Base-by-base conservation (phyloP, 257 asterid genomes). In the Lithospermum erythrorhizon region DNA sequence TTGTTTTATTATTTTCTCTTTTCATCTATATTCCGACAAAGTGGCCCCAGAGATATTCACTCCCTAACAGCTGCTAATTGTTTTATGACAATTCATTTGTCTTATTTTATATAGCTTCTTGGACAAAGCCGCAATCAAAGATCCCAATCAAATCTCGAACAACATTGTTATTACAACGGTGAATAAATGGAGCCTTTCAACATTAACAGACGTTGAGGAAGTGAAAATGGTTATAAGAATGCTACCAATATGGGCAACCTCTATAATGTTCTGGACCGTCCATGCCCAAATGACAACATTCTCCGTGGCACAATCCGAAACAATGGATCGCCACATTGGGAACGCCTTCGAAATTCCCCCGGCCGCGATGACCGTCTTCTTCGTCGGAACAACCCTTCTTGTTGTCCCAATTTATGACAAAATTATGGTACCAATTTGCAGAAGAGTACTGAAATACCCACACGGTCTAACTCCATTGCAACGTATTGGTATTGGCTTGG, bases 231-330 rank as follows among this genome's bases (percentile, higher is more conserved):
- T 90, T 41, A 61, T 85, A 0, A 56, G 95, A 61, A 85, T 90
- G 95, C 54, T 90, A 16, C 96, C 97, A 6, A 80, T 82, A 32
- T 90, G 96, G 97, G 97, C 94, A 65, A 90, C 96, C 3, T 84
- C 97, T 0, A 68, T 90, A 0, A 73, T 87, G 83, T 87, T 87
- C 47, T 90, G 97, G 97, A 81, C 90, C 0, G 75, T 83, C 14
- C 83, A 83, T 41, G 97, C 97, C n/a, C 97, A 90, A 67, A 87
- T 87, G 96, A 76, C 87, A n/a, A 90, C 97, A 25, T 85, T 87
- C 63, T 85, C 95, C 0, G 97, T 87, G 18, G 77, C 93, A 22
- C 97, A 90, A 74, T 93, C 97, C 7, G 69, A 90, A 52, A 78
- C 94, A n/a, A 68, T 87, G 95, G 79, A 87, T 68, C 87, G 96